Evolutionary conservation across 2,329 filamentous ascomycete species (phyloP), one percentile per base, ranked within the genome.

Genomic region (Aspergillaceae sp.): DNA sequence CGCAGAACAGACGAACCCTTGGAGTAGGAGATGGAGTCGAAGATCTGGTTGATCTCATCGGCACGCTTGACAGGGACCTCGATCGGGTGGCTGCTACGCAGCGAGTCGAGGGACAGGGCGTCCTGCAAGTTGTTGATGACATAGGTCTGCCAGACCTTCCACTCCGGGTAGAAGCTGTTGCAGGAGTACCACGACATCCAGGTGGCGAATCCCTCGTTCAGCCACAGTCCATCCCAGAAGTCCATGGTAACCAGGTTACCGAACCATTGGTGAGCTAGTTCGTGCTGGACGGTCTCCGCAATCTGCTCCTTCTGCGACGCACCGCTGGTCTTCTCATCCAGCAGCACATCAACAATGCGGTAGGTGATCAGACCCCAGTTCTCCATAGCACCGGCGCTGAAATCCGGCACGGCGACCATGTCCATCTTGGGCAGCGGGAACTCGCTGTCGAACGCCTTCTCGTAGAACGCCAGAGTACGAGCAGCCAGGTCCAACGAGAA

Each of bases 281-380:
- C 91, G 72, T 97, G 91, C 75, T 96, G 90, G 29, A 97, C 91
- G 36, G 92, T 88, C 67, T 96, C 91, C 44, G 91, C 91, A 45
- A 97, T 87, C 35, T 90, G 83, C 72, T 96, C 86, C 73, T 94
- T 96, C 50, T 84, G 87, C 34, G 85, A 84, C 19, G 91, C 90
- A 61, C 89, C 86, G 59, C 87, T 92, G 3, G 80, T 86, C 76
- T 94, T 92, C 69, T 96, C 88, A 58, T 97, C 91, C 51, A 94
- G 80, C 48, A 97, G 78, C 41, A 97, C 69, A 62, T 94, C 88
- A 32, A 96, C 90, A 26, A 94, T 86, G 54, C 91, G 85, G 72
- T 96, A 97, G 5, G 91, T 97, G 56, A 97, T 82, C 44, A 97
- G 74, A 63, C 91, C 91, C 91, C 91, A 97, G 68, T 97, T 97